phyloP scores from a whole-genome alignment of 2,329 filamentous ascomycete species.

The Pseudopithomyces maydicus region DNA sequence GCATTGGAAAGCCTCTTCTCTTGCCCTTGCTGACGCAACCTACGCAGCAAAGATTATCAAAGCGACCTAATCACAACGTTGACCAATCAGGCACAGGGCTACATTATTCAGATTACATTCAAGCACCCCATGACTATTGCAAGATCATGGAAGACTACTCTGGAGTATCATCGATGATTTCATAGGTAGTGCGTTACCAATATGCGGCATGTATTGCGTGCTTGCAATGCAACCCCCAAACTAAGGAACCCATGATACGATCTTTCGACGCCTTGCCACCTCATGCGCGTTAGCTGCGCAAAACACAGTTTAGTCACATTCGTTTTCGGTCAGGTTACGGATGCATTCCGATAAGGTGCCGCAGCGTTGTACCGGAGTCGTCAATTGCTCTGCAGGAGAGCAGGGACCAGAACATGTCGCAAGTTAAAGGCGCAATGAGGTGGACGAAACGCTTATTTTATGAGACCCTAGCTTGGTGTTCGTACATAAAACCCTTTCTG shows the following conservation, averaged over 20 bases:
- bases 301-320: not conserved
- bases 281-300: not conserved
- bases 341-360: not conserved
- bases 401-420: not conserved
- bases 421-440: not conserved
- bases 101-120: no score
- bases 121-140: no score
- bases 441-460: not conserved
- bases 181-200: not conserved
- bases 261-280: not conserved
- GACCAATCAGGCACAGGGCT: no score
- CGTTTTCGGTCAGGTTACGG: not conserved
- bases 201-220: slow-evolving; percentile 1
- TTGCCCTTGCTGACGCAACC: no score
- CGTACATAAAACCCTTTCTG: not conserved
- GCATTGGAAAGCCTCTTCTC: no score
- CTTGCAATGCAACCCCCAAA: not conserved
- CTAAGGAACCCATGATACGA: not conserved
- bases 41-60: no score
- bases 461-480: not conserved
- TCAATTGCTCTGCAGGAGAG: not conserved
- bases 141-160: no score
- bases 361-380: not conserved
- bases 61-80: no score
- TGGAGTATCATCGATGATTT: no score